These are phyloP conservation scores for Jackrogersella multiformis DNA, from an alignment of 495 filamentous ascomycete species.

Conservation along the genomic window DNA sequence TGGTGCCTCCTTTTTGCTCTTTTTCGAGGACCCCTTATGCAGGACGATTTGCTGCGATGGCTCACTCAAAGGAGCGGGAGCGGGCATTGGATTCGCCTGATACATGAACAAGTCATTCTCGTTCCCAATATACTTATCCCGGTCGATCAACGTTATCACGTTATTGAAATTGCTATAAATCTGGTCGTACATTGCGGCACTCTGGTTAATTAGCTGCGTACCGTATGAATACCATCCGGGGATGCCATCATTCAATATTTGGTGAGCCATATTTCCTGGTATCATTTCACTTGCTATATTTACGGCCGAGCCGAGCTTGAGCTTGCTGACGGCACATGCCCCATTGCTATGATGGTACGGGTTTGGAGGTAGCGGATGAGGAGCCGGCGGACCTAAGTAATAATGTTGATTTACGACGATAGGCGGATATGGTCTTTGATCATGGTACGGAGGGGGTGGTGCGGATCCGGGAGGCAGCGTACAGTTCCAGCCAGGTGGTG, in stretches of 20 bases:
- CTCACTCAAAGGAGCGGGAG: conserved; percentile 31
- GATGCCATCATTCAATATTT: conserved; percentile 50
- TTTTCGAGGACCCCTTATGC: conserved; percentile 41
- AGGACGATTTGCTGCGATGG: conserved; percentile 24
- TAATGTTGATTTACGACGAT: conserved; percentile 62
- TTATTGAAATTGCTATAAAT: conserved; percentile 67
- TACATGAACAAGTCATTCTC: conserved; percentile 67
- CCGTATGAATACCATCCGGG: conserved; percentile 49
- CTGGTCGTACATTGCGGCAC: conserved; percentile 62
- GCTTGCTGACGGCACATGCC: conserved; percentile 42
- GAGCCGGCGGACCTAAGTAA: conserved; percentile 48
- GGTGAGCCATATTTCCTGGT: conserved; percentile 41
- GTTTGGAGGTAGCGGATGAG: conserved; percentile 35
- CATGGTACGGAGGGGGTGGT: conserved; percentile 42
- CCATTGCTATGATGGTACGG: conserved; percentile 32
- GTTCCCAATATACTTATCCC: conserved; percentile 67
- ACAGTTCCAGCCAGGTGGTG: conserved; percentile 48
- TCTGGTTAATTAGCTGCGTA: conserved; percentile 55
- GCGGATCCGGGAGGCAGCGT: conserved; percentile 16
- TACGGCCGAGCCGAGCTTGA: conserved; percentile 51
- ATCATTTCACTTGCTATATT: conserved; percentile 50
- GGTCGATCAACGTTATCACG: conserved; percentile 74
- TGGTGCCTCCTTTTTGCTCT: conserved; percentile 41
- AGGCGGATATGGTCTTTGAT: conserved; percentile 44
- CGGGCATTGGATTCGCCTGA: conserved; percentile 47